Percentiles rank a stretch among this genome's conserved stretches.
phyloP scores from a whole-genome alignment of 1,139 yeast species.

The Yamadazyma kanchanaburiensis region DNA sequence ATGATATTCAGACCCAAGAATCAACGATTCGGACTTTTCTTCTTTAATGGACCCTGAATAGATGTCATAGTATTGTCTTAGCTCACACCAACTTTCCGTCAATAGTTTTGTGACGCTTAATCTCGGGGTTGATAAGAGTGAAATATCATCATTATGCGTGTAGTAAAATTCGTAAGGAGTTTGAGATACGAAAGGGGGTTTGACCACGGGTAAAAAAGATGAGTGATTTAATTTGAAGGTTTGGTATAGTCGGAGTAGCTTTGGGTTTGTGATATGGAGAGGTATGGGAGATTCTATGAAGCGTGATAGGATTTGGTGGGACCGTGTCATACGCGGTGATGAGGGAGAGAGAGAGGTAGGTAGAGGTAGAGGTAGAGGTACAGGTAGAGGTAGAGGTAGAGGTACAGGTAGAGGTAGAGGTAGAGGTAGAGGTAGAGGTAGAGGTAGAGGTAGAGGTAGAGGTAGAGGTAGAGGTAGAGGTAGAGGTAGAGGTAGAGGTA shows the following conservation, averaged over 20 bases:
- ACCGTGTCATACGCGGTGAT: too few relatives aligned
- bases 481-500: too few relatives aligned
- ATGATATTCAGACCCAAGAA: conserved; percentile 41
- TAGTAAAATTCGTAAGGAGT: conserved; percentile 27
- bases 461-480: too few relatives aligned
- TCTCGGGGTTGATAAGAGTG: conserved; percentile 29
- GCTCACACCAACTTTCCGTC: conserved; percentile 52
- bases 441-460: too few relatives aligned
- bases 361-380: too few relatives aligned
- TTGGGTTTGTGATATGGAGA: conserved; percentile 4
- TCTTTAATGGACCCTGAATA: conserved; percentile 32
- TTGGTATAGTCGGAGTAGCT: conserved; percentile 10
- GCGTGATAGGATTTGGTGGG: too few relatives aligned
- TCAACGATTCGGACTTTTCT: conserved; percentile 29
- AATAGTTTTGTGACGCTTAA: conserved; percentile 46
- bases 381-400: too few relatives aligned
- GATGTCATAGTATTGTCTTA: conserved; percentile 40
- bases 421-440: too few relatives aligned
- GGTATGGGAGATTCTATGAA: not conserved
- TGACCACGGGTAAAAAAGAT: conserved; percentile 12
- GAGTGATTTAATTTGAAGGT: conserved; percentile 10
- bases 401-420: too few relatives aligned
- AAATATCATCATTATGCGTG: conserved; percentile 19
- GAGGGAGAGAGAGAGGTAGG: too few relatives aligned
- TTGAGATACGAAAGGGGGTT: conserved; percentile 11